Base-by-base conservation (phyloP, 768 basidiomycete species). In the Tulasnella sp. region DNA sequence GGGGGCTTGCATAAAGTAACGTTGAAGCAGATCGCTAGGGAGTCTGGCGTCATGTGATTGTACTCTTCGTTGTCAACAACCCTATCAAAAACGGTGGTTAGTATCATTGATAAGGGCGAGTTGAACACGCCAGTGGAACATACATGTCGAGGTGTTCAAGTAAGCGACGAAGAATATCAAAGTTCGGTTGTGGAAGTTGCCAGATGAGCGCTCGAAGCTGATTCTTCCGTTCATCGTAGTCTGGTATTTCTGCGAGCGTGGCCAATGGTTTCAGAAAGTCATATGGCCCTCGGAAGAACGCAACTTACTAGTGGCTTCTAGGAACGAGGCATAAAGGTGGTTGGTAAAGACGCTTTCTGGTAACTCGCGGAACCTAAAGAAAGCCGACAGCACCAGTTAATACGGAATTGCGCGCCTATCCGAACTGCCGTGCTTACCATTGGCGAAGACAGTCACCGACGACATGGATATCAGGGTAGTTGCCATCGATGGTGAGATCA, bases 21-120 rank as follows among this genome's bases (percentile, higher is more conserved):
- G 78, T 92, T 92, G 82, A 94, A 94, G 22, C 94, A 93, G 72
- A 94, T 93, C 0, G 94, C 91, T 3, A 96, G 85, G 8, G 91
- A 90, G 79, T 94, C 91, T 0, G 92, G 90, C 1, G 91, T 93
- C 94, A 96, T 96, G 77, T 95, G 93, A 79, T 94, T 96, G 70
- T 90, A 87, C 76, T 94, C 93, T 81, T 95, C 93, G 82, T 87
- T 93, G 80, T 94, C 93, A 4, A 93, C 92, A n/a, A 94, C 91
- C 81, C 92, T 92, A 77, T 19, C 9, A 25, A 36, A 19, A 72
- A 17, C 31, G 36, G 42, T 12, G 34, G 12, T 64, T 29, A 15
- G 68, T 14, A 45, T 78, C 72, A 77, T 67, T n/a, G 70, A 45
- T 29, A 71, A 34, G 12, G 69, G n/a, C 31, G 70, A 58, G 22